Conservation (phyloP, 2,329 filamentous ascomycete genomes). For the Epichloe scottii region DNA sequence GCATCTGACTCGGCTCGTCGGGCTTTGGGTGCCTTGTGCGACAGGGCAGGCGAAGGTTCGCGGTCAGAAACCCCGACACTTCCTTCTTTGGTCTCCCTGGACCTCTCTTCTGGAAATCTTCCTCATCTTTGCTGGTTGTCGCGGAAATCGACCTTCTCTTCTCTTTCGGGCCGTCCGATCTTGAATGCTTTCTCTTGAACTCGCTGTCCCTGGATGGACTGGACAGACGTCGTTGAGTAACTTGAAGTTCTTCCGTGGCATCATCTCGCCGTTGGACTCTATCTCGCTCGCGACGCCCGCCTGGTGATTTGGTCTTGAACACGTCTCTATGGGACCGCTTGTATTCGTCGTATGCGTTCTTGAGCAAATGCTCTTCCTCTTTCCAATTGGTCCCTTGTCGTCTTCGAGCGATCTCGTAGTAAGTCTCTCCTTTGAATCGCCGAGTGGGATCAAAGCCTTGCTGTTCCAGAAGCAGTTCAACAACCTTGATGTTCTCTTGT, state of each 20-base stretch:
- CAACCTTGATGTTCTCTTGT: constrained; percentile 72
- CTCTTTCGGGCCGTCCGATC: constrained; percentile 33
- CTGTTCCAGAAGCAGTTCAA: constrained; percentile 67
- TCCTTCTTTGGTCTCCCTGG: constrained; percentile 44
- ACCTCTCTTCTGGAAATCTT: constrained; percentile 36
- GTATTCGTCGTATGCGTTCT: constrained; percentile 58
- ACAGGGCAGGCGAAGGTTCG: constrained; percentile 35
- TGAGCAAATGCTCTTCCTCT: constrained; percentile 71
- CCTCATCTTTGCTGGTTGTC: constrained; percentile 30
- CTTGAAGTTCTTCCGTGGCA: constrained; percentile 29
- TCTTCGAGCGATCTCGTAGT: constrained; percentile 75
- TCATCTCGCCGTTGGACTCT: constrained; percentile 30
- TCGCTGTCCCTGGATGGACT: constrained; percentile 37
- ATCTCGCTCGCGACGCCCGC: constrained; percentile 27
- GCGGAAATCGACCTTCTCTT: constrained; percentile 34
- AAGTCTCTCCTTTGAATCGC: constrained; percentile 63
- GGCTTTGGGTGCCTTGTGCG: constrained; percentile 36
- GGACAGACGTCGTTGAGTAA: constrained; percentile 33
- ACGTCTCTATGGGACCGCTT: constrained; percentile 38
- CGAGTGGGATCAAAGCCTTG: constrained; percentile 71
- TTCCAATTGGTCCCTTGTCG: constrained; percentile 81
- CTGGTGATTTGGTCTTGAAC: constrained; percentile 38
- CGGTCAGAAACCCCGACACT: constrained; percentile 38
- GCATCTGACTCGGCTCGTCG: constrained; percentile 43
- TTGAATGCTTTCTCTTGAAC: constrained; percentile 29